Conservation (phyloP, 352 stramenopile species). For the Pythium folliculosum region DNA sequence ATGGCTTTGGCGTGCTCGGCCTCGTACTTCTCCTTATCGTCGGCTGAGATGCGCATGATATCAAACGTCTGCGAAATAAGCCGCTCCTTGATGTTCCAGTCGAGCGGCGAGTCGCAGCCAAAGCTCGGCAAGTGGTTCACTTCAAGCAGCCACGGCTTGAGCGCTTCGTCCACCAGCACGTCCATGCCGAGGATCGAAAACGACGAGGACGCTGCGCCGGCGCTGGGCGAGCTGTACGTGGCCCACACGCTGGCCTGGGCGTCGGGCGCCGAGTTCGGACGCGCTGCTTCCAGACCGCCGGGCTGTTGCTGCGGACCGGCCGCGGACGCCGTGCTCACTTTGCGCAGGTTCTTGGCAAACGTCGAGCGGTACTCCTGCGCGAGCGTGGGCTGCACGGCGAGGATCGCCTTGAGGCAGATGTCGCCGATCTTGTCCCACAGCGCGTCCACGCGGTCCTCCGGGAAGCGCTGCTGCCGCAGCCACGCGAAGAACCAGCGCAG, state of each 20-base stretch:
- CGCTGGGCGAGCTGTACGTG: slow-evolving; percentile 23
- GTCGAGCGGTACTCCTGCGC: slow-evolving; percentile 92
- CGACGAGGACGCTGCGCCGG: slow-evolving; percentile 44
- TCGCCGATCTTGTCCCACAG: slow-evolving; percentile 94
- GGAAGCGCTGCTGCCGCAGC: slow-evolving; percentile 70
- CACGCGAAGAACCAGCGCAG: slow-evolving; percentile 93
- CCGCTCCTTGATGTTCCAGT: slow-evolving; percentile 94
- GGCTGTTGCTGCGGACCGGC: slow-evolving; percentile 13
- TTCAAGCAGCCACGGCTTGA: slow-evolving; percentile 97
- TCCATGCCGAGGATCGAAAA: slow-evolving; percentile 97
- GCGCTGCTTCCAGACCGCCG: not conserved
- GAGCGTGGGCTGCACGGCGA: slow-evolving; percentile 92
- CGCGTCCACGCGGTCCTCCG: slow-evolving; percentile 59
- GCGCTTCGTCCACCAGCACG: slow-evolving; percentile 93
- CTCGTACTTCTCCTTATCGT: slow-evolving; percentile 85
- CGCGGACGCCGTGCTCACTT: slow-evolving; percentile 42
- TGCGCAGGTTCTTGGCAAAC: slow-evolving; percentile 82
- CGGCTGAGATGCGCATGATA: slow-evolving; percentile 76
- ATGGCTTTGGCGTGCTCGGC: slow-evolving; percentile 57
- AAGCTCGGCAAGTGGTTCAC: slow-evolving; percentile 97
- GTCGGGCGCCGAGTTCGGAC: slow-evolving; percentile 30
- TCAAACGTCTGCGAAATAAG: slow-evolving; percentile 93
- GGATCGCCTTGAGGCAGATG: slow-evolving; percentile 93
- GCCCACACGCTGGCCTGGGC: slow-evolving; percentile 4
- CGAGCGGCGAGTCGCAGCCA: slow-evolving; percentile 93